phyloP scores from a whole-genome alignment of 2,329 filamentous ascomycete species.

The Fusarium circinatum region DNA sequence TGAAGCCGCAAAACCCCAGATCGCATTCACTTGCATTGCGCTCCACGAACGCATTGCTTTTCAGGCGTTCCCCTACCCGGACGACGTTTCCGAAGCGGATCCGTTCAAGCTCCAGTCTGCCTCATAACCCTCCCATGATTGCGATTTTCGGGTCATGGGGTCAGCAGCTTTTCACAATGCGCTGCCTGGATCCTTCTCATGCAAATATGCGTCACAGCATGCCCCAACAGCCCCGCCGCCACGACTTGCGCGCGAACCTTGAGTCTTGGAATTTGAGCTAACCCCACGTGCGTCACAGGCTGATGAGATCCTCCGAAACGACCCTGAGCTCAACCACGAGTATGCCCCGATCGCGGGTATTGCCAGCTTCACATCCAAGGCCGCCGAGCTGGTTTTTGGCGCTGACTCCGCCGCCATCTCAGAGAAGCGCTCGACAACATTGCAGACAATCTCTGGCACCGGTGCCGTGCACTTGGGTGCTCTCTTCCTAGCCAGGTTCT shows the following conservation, averaged over 20 bases:
- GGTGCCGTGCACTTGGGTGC: conserved; percentile 93
- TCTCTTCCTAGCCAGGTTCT: conserved; percentile 95
- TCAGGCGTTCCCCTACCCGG: background rate
- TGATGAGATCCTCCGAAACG: conserved; percentile 86
- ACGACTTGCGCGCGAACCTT: conserved; percentile 10
- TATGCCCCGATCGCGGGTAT: conserved; percentile 97
- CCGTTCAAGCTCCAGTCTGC: conserved; percentile 10
- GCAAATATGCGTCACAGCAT: conserved; percentile 25
- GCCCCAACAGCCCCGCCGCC: conserved; percentile 26
- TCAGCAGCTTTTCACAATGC: conserved; percentile 17
- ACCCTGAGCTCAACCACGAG: conserved; percentile 95
- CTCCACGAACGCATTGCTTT: conserved; percentile 16
- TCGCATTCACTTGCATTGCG: conserved; percentile 14
- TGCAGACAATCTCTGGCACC: conserved; percentile 97
- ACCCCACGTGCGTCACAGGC: conserved; percentile 67
- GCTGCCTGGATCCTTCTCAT: conserved; percentile 25
- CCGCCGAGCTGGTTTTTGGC: conserved; percentile 90
- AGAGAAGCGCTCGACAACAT: conserved; percentile 81
- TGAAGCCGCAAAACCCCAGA: background rate
- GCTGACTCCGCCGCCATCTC: conserved; percentile 80
- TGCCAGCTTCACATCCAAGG: conserved; percentile 84
- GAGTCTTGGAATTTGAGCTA: conserved; percentile 31
- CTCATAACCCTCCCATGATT: conserved; percentile 18
- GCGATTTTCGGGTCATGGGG: conserved; percentile 37
- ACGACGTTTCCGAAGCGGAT: conserved; percentile 14